Evolutionary conservation across 768 basidiomycete genomes (phyloP).

Genomic region (Naganishia onofrii): DNA sequence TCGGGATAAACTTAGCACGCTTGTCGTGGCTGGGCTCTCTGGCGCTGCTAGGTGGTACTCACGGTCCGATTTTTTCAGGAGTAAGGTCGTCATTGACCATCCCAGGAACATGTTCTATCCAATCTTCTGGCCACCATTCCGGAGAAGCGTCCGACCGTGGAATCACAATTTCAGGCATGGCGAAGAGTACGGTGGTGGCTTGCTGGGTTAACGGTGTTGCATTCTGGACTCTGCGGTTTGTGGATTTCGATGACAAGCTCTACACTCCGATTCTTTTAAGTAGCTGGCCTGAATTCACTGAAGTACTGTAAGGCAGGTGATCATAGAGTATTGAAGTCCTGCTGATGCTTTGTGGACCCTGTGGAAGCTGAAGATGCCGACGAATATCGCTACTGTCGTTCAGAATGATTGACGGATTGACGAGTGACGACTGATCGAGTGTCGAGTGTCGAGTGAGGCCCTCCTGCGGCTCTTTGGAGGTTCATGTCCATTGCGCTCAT

Average conservation of each 20-base stretch:
- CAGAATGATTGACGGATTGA: not conserved
- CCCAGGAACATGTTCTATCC: not conserved
- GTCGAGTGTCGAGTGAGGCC: not conserved
- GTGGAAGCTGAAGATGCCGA: too few relatives aligned
- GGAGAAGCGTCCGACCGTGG: conserved; percentile 4
- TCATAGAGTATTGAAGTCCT: not conserved
- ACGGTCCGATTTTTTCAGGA: conserved; percentile 21
- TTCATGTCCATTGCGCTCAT: not conserved
- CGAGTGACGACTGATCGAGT: too few relatives aligned
- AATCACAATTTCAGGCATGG: conserved; percentile 3
- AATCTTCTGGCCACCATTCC: conserved; percentile 13
- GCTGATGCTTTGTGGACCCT: not conserved
- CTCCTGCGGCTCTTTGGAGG: not conserved
- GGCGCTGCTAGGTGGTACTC: not conserved
- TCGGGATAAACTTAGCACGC: not conserved
- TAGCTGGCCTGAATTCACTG: not conserved
- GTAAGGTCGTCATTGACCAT: conserved; percentile 5
- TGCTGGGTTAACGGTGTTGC: not conserved
- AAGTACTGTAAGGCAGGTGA: not conserved
- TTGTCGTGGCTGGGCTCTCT: not conserved
- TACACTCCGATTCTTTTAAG: not conserved
- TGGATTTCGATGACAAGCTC: not conserved
- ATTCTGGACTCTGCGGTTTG: not conserved
- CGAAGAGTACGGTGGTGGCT: not conserved
- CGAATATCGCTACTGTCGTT: not conserved